Evolutionary conservation across 2,329 filamentous ascomycete genomes (phyloP).

Genomic region (Aspergillus tanneri): DNA sequence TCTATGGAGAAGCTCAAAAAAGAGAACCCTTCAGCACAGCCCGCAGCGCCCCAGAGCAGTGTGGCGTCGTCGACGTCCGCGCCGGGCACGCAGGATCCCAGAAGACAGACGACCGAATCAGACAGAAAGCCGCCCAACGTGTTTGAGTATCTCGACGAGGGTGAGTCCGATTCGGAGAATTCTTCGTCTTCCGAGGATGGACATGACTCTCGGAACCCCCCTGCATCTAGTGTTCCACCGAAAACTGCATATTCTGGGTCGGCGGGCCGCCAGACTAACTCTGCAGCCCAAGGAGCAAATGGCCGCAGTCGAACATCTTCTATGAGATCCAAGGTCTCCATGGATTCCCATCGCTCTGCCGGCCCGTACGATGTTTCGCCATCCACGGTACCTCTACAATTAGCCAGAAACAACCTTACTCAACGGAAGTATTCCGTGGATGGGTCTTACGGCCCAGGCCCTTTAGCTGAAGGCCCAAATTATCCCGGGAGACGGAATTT

Average conservation of each 20-base stretch:
- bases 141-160: slow-evolving; percentile 41
- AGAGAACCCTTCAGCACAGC: slow-evolving; percentile 11
- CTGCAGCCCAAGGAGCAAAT: slow-evolving; percentile 8
- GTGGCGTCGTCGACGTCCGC: slow-evolving; percentile 15
- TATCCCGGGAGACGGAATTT: slow-evolving; percentile 26
- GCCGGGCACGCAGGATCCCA: slow-evolving; percentile 19
- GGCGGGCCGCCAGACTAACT: slow-evolving; percentile 8
- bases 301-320: slow-evolving; percentile 36
- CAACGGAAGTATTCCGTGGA: slow-evolving; percentile 24
- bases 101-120: slow-evolving; percentile 17
- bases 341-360: slow-evolving; percentile 30
- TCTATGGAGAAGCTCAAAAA: slow-evolving; percentile 20
- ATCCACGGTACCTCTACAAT: slow-evolving; percentile 26
- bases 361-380: slow-evolving; percentile 27
- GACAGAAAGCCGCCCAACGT: slow-evolving; percentile 35
- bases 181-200: slow-evolving; percentile 22
- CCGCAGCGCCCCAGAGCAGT: slow-evolving; percentile 14
- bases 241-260: slow-evolving; percentile 10
- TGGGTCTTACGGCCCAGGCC: slow-evolving; percentile 17
- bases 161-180: slow-evolving; percentile 22
- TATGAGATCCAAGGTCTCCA: slow-evolving; percentile 27
- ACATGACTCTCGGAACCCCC: slow-evolving; percentile 4
- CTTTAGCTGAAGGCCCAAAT: slow-evolving; percentile 22
- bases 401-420: slow-evolving; percentile 24
- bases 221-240: slow-evolving; percentile 11